Percentiles rank a stretch among this genome's conserved stretches.
Conservation (phyloP, 2,329 filamentous ascomycete genomes). For the Cordyceps cateniannulata region DNA sequence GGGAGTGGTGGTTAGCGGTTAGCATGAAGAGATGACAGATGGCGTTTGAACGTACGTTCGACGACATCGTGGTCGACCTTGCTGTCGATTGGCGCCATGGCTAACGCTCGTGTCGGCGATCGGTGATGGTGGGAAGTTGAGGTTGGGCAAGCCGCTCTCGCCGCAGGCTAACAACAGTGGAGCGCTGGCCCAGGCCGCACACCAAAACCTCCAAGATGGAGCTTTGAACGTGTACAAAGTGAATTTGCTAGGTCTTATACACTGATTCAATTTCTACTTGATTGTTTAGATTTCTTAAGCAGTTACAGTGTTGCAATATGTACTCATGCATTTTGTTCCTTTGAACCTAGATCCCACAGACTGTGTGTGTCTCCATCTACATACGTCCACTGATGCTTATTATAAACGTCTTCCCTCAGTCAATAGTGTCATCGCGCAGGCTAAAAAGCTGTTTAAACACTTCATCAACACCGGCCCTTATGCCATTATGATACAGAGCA, state of each 20-base stretch:
- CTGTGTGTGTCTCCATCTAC: too few species aligned
- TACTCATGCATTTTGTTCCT: background rate
- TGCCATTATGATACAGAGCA: slow-evolving; percentile 76
- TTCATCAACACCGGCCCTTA: slow-evolving; percentile 67
- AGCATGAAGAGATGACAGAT: background rate
- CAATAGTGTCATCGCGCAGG: slow-evolving; percentile 62
- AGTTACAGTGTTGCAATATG: too few species aligned
- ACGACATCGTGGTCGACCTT: slow-evolving; percentile 30
- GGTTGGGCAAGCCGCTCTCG: background rate
- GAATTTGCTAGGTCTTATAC: too few species aligned
- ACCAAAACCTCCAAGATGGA: background rate
- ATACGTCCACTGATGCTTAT: background rate
- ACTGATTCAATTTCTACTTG: too few species aligned
- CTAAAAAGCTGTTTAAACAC: slow-evolving; percentile 71
- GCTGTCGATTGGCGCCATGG: slow-evolving; percentile 36
- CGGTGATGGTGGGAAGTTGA: slow-evolving; percentile 1
- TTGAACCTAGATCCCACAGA: too few species aligned
- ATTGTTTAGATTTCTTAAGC: too few species aligned
- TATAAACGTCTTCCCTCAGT: slow-evolving; percentile 29
- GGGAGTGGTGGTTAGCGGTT: slow-evolving; percentile 12
- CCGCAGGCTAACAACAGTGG: background rate
- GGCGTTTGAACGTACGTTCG: slow-evolving; percentile 27
- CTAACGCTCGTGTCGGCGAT: background rate
- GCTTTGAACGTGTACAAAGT: too few species aligned
- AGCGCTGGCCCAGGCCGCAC: background rate